A percentile compares a stretch with the other conserved stretches of the same genome.
phyloP scores from a whole-genome alignment of 306 rosid genomes.

The Quercus rubra region DNA sequence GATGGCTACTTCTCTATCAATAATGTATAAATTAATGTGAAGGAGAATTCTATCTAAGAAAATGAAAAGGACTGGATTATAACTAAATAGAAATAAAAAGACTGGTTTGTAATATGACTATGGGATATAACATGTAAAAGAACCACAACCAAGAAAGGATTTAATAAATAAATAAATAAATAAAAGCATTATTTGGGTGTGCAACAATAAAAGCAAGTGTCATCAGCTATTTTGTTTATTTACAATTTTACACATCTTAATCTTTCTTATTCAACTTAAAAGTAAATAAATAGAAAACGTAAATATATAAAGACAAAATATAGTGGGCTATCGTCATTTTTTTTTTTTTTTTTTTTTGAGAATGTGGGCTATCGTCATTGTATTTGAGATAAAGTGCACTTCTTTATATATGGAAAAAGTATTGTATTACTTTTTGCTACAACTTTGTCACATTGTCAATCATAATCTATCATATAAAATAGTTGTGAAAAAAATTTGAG shows the following conservation, averaged over 20 bases:
- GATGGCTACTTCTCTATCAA: conserved; percentile 3
- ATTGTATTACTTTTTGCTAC: no score
- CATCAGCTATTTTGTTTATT: conserved; percentile 15
- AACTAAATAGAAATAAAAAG: background rate
- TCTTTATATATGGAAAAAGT: no score
- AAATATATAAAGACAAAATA: background rate
- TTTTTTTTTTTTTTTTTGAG: no score
- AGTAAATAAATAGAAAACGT: background rate
- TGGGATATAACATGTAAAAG: no score
- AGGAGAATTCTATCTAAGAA: background rate
- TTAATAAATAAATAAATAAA: background rate
- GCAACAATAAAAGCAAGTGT: conserved; percentile 16
- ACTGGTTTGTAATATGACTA: conserved; percentile 1
- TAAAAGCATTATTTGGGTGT: conserved; percentile 18
- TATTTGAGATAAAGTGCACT: background rate
- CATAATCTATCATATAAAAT: no score
- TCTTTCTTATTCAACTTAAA: no score
- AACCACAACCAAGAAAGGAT: conserved; percentile 4
- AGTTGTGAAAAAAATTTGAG: no score
- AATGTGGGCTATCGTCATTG: background rate
- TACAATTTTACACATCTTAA: background rate
- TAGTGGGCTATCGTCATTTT: background rate
- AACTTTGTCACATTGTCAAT: no score
- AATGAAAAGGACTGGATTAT: background rate
- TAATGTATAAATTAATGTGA: background rate